Evolutionary conservation across 106 monocot species (phyloP).

Genomic region (Narthecium ossifragum): DNA sequence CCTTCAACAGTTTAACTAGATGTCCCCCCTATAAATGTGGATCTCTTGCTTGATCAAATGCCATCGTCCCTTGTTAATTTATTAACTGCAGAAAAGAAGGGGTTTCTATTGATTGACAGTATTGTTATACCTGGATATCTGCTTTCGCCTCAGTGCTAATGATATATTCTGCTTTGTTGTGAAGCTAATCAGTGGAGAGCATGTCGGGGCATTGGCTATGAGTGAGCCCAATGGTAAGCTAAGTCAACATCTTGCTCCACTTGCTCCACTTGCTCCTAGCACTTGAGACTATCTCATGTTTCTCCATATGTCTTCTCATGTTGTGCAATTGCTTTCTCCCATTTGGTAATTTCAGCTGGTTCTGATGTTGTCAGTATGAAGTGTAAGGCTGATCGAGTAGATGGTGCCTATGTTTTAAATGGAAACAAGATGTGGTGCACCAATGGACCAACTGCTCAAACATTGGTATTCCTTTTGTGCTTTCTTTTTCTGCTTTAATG

Average conservation of each 20-base stretch:
- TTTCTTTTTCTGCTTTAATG: not conserved
- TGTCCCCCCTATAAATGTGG: not conserved
- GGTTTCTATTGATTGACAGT: too few relatives aligned
- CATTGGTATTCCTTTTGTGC: conserved; percentile 52
- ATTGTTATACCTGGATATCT: not conserved
- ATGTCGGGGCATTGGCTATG: conserved; percentile 98
- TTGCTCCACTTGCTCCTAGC: not conserved
- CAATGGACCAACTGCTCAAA: conserved; percentile 85
- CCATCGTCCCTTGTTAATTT: not conserved
- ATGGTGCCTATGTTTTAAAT: conserved; percentile 86
- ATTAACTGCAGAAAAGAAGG: too few relatives aligned
- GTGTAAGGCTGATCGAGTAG: conserved; percentile 95
- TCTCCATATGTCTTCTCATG: conserved; percentile 1
- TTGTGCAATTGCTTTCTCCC: too few relatives aligned
- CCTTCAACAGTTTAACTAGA: not conserved
- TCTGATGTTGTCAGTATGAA: conserved; percentile 99
- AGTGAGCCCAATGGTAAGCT: conserved; percentile 94
- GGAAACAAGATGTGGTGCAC: conserved; percentile 99
- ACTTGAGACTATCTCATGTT: not conserved
- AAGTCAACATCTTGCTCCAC: not conserved
- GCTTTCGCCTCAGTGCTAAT: conserved; percentile 9
- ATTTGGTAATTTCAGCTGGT: conserved; percentile 77
- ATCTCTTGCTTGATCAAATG: not conserved
- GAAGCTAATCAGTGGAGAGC: conserved; percentile 97
- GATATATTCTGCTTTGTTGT: conserved; percentile 22